phyloP scores from a whole-genome alignment of 257 asterid genomes.

The Capsicum pubescens region DNA sequence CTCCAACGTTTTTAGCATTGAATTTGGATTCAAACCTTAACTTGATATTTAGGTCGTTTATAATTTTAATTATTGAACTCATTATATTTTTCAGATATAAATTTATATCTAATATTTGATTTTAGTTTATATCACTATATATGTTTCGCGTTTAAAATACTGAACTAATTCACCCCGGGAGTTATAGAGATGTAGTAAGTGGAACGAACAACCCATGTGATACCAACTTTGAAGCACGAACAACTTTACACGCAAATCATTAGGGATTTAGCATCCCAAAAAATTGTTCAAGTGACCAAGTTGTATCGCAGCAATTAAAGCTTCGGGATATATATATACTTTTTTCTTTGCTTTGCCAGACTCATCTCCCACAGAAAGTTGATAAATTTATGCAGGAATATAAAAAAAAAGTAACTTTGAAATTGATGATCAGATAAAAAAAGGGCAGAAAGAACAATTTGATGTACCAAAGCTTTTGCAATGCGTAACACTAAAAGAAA shows the following conservation, averaged over 20 bases:
- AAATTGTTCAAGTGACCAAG: conserved; percentile 44
- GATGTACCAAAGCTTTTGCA: too few relatives aligned
- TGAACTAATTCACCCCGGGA: background rate
- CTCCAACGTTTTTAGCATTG: too few relatives aligned
- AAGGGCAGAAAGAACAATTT: too few relatives aligned
- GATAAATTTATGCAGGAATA: conserved; percentile 19
- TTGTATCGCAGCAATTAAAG: conserved; percentile 10
- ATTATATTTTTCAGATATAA: background rate
- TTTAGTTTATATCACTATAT: background rate
- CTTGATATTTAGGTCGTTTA: too few relatives aligned
- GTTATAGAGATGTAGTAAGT: conserved; percentile 17
- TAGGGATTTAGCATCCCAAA: conserved; percentile 43
- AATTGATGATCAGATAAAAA: conserved; percentile 1
- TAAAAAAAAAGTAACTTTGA: conserved; percentile 39
- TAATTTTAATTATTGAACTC: background rate
- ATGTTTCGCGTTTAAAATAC: background rate
- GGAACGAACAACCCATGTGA: conserved; percentile 67
- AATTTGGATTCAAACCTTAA: too few relatives aligned
- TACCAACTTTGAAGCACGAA: conserved; percentile 41
- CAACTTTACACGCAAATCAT: conserved; percentile 47
- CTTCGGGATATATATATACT: background rate
- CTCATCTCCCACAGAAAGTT: conserved; percentile 35
- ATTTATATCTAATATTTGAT: too few relatives aligned
- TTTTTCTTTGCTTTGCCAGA: conserved; percentile 31
- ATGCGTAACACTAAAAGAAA: too few relatives aligned